Percentiles rank a stretch among this genome's conserved stretches.
Evolutionary conservation across 768 basidiomycete genomes (phyloP).

Genomic region (Rickenella mellea): DNA sequence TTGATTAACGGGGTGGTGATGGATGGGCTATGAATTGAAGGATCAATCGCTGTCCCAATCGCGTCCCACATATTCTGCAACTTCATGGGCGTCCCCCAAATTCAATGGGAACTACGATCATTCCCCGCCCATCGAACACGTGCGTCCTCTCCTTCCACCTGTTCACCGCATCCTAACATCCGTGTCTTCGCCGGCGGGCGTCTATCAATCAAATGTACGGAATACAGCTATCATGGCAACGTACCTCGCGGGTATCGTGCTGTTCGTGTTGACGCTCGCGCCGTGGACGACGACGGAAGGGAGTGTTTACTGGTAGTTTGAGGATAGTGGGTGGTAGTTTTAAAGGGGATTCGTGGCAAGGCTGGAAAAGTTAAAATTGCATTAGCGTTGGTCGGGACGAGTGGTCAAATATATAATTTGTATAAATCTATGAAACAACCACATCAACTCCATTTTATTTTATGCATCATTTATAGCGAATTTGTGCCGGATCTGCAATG

Average conservation of each 20-base stretch:
- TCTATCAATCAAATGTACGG: no score
- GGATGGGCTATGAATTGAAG: no score
- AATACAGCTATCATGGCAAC: conserved; percentile 40
- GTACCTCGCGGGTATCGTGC: conserved; percentile 52
- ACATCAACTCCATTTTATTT: no score
- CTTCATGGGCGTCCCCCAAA: conserved; percentile 81
- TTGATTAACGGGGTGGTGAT: background rate
- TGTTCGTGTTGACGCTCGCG: conserved; percentile 44
- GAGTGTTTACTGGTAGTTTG: conserved; percentile 43
- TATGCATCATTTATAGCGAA: no score
- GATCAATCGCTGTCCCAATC: conserved; percentile 70
- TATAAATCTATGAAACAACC: no score
- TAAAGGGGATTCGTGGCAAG: no score
- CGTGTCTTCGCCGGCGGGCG: conserved; percentile 3
- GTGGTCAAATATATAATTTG: no score
- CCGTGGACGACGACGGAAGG: conserved; percentile 35
- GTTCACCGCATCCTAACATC: conserved; percentile 6
- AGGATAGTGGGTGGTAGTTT: no score
- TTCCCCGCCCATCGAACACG: conserved; percentile 44
- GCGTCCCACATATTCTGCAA: conserved; percentile 89
- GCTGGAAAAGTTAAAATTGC: no score
- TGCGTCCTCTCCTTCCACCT: conserved; percentile 23
- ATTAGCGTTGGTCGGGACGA: no score
- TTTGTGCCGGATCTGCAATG: no score
- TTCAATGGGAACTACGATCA: conserved; percentile 41